These are phyloP conservation scores for Wallacemonas sp. DNA, from an alignment of 208 protist species.

Conservation along the genomic window DNA sequence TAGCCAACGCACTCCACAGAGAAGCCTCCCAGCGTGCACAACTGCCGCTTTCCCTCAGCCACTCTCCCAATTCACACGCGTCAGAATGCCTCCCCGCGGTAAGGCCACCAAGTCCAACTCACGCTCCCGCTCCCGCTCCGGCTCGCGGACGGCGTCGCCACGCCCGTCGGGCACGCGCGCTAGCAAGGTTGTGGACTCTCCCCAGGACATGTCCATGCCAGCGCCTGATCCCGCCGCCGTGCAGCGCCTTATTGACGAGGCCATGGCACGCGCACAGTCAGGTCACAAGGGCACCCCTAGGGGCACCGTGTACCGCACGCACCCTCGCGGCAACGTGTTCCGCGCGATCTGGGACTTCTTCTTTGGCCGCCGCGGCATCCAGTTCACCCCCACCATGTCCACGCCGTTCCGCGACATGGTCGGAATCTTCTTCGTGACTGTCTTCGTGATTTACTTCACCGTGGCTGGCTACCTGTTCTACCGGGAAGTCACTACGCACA, in stretches of 20 bases:
- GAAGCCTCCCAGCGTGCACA: too few relatives aligned
- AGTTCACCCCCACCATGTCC: constrained; percentile 11
- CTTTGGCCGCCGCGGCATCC: neutral
- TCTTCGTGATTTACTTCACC: constrained; percentile 43
- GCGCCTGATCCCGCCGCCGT: constrained; percentile 58
- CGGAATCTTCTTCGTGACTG: constrained; percentile 34
- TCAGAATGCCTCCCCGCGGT: constrained; percentile 29
- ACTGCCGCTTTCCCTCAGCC: too few relatives aligned
- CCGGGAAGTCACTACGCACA: constrained; percentile 14
- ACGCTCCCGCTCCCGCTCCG: constrained; percentile 29
- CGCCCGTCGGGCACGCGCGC: constrained; percentile 16
- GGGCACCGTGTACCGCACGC: neutral
- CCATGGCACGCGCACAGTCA: constrained; percentile 48
- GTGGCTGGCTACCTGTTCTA: constrained; percentile 33
- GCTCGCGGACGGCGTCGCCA: constrained; percentile 18
- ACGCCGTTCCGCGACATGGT: constrained; percentile 28
- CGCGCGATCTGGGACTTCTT: constrained; percentile 6
- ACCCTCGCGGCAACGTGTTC: constrained; percentile 3
- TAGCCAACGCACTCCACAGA: too few relatives aligned
- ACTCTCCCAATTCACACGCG: too few relatives aligned
- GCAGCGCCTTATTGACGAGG: constrained; percentile 73
- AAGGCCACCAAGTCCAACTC: constrained; percentile 23
- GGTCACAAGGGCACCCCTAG: neutral
- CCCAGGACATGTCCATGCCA: constrained; percentile 23
- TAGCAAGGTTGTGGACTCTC: neutral